These are phyloP conservation scores for Ceratocystis colombiana DNA, from an alignment of 2,329 filamentous ascomycete species.

Conservation along the genomic window DNA sequence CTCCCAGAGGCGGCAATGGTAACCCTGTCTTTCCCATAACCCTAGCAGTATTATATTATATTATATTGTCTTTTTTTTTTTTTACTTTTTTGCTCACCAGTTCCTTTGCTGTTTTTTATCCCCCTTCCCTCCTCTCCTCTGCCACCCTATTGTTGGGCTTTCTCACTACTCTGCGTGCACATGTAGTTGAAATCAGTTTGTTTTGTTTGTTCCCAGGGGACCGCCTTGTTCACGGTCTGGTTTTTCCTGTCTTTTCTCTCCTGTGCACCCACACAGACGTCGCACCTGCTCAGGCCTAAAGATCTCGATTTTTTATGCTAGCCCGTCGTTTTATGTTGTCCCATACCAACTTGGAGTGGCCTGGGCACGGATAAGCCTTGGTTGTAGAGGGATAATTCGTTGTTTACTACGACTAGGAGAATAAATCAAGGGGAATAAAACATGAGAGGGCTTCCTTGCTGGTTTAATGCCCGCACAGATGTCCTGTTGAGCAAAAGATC, in stretches of 20 bases:
- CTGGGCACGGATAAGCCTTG: neutral
- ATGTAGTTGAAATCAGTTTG: neutral
- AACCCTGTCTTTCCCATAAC: neutral
- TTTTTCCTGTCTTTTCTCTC: neutral
- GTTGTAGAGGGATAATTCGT: too few relatives aligned
- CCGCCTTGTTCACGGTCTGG: neutral
- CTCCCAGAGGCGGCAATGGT: neutral
- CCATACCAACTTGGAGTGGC: neutral
- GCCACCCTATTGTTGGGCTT: neutral
- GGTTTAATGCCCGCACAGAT: slow-evolving; percentile 10
- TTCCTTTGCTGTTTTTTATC: neutral
- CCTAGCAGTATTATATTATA: neutral
- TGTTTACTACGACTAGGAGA: too few relatives aligned
- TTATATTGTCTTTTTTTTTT: neutral
- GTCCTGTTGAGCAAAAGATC: slow-evolving; percentile 6
- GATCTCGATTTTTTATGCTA: slow-evolving; percentile 9
- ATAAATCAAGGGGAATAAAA: neutral
- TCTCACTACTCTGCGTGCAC: neutral
- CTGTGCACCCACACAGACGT: neutral
- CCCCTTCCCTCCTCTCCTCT: neutral
- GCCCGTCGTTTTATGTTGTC: neutral
- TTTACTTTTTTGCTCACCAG: neutral
- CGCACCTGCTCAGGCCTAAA: neutral
- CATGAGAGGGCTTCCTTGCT: neutral
- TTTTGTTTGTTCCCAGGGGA: neutral